Base-by-base conservation (phyloP, 345 rosid species). In the Barbarea vulgaris region DNA sequence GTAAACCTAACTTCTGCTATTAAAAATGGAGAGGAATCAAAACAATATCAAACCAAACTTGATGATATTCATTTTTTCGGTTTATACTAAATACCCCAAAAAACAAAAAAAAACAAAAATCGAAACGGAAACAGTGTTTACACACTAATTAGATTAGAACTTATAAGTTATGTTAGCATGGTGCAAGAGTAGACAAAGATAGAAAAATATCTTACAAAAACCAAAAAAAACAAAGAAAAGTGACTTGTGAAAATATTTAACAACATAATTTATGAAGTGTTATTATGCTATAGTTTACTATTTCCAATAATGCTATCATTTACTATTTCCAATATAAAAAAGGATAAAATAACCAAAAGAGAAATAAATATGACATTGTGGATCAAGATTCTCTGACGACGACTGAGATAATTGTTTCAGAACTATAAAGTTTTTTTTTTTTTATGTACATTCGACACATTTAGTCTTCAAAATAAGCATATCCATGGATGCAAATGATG, bases 391-490 rank as follows among this genome's bases (percentile, higher is more conserved):
- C 75, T 48, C 50, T 48, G 48, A 48, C 46, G 48, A 48, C 46
- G 44, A 27, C 15, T 57, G 52, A 39, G 50, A 66, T 54, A 31
- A 28, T 55, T 54, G 25, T 76, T 62, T 65, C 76, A 70, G 52
- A 44, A 72, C 28, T 28, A 44, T n/a, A 25, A 25, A 55, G 42
- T 65, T 62, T 78, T 25, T 47, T 58, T 65, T 62, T 78, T 25
- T 47, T 58, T 72, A 78, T 78, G 63, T 78, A 72, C 77, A 72
- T 50, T 72, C 57, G 14, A 72, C 77, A 66, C 81, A 78, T 66
- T 72, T 67, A 44, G 57, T 78, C 69, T 72, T 78, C 36, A 67
- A 53, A 22, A 60, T 53, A 44, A 60, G 2, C 58, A 59, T 68
- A 59, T 78, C 46, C 54, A 48, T 60, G 12, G 78, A 55, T 31